Conservation (phyloP, 352 stramenopile genomes). For the Phytophthora pseudosyringae region DNA sequence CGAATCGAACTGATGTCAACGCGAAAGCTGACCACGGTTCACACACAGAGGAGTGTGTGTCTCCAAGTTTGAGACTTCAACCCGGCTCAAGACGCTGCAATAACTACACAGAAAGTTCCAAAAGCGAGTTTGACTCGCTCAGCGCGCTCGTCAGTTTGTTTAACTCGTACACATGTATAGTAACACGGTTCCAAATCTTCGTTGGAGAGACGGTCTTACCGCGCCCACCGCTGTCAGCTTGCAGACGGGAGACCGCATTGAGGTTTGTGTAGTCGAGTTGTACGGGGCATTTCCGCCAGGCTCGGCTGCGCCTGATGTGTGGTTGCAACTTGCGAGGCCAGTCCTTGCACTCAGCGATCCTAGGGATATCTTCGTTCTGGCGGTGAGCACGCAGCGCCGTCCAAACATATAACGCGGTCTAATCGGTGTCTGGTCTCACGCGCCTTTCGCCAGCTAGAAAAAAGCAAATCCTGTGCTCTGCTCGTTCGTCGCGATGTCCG, state of each 20-base stretch:
- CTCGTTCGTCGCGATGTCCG: not conserved
- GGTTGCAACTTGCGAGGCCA: constrained; percentile 16
- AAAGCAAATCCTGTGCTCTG: constrained; percentile 9
- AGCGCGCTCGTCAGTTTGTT: not conserved
- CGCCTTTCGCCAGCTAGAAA: constrained; percentile 8
- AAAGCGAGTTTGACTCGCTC: not conserved
- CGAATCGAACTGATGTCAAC: constrained; percentile 5
- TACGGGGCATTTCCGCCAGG: constrained; percentile 2
- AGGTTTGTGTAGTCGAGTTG: constrained; percentile 19
- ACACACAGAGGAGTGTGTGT: not conserved
- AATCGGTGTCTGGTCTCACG: constrained; percentile 12
- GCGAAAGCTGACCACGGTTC: not conserved
- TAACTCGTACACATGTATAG: too few species aligned
- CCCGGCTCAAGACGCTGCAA: constrained; percentile 6
- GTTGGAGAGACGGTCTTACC: not conserved
- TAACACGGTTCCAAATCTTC: not conserved
- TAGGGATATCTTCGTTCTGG: not conserved
- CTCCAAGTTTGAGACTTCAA: not conserved
- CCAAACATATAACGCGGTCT: constrained; percentile 5
- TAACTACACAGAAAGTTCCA: not conserved
- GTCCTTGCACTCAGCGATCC: constrained; percentile 9
- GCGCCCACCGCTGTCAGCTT: not conserved
- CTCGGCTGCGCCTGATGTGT: constrained; percentile 7
- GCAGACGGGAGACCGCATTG: constrained; percentile 13
- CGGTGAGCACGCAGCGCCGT: not conserved